phyloP scores from a whole-genome alignment of 352 stramenopile species.

The Phytophthora fragariae region DNA sequence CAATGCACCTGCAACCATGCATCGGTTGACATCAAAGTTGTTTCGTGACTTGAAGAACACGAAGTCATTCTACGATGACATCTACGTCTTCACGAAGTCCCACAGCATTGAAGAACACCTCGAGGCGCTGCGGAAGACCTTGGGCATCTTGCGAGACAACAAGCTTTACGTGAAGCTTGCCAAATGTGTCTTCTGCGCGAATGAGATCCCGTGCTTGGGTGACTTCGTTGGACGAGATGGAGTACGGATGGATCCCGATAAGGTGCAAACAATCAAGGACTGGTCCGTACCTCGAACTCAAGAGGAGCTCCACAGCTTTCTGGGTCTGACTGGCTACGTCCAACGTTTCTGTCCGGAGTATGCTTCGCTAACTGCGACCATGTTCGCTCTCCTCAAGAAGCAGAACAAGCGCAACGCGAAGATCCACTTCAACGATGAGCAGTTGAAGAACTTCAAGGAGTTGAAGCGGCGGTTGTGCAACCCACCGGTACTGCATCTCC shows the following conservation, averaged over 20 bases:
- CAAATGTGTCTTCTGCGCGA: too few species aligned
- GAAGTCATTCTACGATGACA: conserved; percentile 19
- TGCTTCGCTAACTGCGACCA: too few species aligned
- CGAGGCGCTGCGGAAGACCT: background rate
- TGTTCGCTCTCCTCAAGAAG: background rate
- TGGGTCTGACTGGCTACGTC: conserved; percentile 4
- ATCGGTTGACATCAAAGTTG: conserved; percentile 11
- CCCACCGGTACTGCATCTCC: background rate
- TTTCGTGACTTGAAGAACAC: conserved; percentile 5
- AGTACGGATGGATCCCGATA: conserved; percentile 7
- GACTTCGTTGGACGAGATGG: background rate
- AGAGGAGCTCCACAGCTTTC: conserved; percentile 9
- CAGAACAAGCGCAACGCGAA: background rate
- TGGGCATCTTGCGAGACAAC: background rate
- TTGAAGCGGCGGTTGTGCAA: conserved; percentile 5
- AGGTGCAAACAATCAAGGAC: conserved; percentile 4
- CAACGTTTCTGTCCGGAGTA: too few species aligned
- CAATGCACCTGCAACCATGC: background rate
- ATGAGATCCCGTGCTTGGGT: too few species aligned
- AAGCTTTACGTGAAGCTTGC: too few species aligned
- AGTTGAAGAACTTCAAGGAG: background rate
- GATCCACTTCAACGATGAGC: too few species aligned
- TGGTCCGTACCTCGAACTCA: background rate
- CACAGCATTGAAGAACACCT: conserved; percentile 8
- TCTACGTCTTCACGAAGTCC: conserved; percentile 17